Base-by-base conservation (phyloP, 257 asterid species). In the Nicotiana paniculata region DNA sequence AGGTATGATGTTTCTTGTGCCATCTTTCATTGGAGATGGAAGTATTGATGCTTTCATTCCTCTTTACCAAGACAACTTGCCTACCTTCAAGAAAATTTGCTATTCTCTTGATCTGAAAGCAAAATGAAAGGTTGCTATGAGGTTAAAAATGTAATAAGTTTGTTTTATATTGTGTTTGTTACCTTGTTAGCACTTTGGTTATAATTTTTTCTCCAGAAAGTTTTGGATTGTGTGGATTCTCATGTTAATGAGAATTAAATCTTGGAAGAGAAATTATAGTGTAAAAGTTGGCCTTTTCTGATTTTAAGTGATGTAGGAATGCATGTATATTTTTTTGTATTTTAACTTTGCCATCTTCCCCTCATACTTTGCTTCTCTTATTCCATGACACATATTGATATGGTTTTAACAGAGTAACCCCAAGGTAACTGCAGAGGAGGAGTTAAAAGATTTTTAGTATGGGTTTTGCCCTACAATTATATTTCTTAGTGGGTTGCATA, bases 31-130 rank as follows among this genome's bases (percentile, higher is more conserved):
- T 0, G 91, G 88, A 74, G 93, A 91, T 48, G 97, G 98, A 85
- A 93, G 98, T 81, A 90, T 94, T 53, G 97, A 94, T 79, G 95
- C 83, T 79, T 90, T 89, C 18, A 89, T 93, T 46, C 91, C 97
- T 39, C 88, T 94, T 3, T 93, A 91, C 77, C 86, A 76, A 62
- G 89, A 93, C 75, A 91, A 90, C 43, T 82, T 86, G 75, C 68
- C 62, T 0, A 69, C 48, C 18, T 94, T 94, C 91, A 90, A 90
- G 78, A 77, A 87, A 21, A 90, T 90, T 78, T 94, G 98, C 77
- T 85, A 86, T 82, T 85, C 90, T 69, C 64, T 94, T 24, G 97
- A 93, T 24, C 86, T 74, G 61, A 48, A 74, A 74, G 62, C 61
- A 24, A 74, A 48, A 15, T 74, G 61, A 74, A 35, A 24, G 51